phyloP scores from a whole-genome alignment of 352 stramenopile genomes.

The Pythium scleroteichum region DNA sequence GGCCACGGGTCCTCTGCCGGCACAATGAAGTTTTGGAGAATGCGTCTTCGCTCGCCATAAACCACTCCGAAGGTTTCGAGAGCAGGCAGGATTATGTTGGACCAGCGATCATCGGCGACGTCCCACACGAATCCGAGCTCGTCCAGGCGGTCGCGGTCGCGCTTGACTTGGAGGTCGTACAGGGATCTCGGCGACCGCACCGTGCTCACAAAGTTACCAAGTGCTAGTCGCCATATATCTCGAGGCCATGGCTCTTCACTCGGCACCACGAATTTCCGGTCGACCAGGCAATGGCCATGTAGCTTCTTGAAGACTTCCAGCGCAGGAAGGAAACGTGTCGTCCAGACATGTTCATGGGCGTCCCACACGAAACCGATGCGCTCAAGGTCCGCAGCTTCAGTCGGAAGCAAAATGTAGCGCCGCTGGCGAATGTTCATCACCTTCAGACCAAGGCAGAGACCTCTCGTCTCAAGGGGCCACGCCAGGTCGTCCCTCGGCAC shows the following conservation, averaged over 20 bases:
- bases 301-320: conserved; percentile 18
- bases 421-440: conserved; percentile 32
- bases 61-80: conserved; percentile 21
- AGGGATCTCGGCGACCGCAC: conserved; percentile 3
- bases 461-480: conserved; percentile 39
- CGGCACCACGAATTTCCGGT: conserved; percentile 24
- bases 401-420: conserved; percentile 12
- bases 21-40: conserved; percentile 36
- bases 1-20: conserved; percentile 43
- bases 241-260: conserved; percentile 18
- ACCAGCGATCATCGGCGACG: conserved; percentile 19
- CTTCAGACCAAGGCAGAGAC: conserved; percentile 16
- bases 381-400: conserved; percentile 18
- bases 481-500: conserved; percentile 27
- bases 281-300: conserved; percentile 25
- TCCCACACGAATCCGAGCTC: conserved; percentile 30
- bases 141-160: conserved; percentile 23
- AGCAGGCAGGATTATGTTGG: conserved; percentile 11
- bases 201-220: conserved; percentile 12
- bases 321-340: conserved; percentile 10
- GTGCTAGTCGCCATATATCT: conserved; percentile 7
- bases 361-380: conserved; percentile 27
- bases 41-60: not conserved
- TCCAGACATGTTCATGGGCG: conserved; percentile 23
- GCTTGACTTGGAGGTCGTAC: conserved; percentile 16